Evolutionary conservation across 805 yeast species (phyloP).

Genomic region (Pichia occidentalis): DNA sequence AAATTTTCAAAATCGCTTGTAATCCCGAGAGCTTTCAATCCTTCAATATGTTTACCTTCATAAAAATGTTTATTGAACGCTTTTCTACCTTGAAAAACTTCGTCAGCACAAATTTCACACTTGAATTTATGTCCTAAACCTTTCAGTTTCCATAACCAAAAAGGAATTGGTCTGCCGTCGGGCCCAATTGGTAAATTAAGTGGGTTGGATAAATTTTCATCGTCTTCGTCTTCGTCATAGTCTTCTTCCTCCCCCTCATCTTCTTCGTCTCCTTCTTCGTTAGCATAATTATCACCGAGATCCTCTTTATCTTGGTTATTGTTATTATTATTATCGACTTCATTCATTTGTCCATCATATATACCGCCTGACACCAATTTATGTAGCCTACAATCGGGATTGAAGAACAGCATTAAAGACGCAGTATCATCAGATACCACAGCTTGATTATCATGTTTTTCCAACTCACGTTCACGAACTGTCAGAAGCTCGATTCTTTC

Average conservation of each 20-base stretch:
- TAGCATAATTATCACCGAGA: no score
- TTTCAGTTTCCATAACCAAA: conserved; percentile 85
- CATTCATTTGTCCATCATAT: no score
- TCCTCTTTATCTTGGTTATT: conserved; percentile 18
- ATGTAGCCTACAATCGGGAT: neutral
- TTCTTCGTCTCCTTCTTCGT: conserved; percentile 22
- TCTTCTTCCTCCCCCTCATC: conserved; percentile 19
- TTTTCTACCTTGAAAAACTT: conserved; percentile 63
- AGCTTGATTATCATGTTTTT: conserved; percentile 38
- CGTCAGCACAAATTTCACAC: conserved; percentile 87
- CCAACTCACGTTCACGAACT: conserved; percentile 54
- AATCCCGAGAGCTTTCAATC: conserved; percentile 70
- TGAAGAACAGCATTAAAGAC: conserved; percentile 21
- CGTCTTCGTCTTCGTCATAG: conserved; percentile 25
- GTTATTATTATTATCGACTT: conserved; percentile 22
- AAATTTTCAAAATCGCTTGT: conserved; percentile 41
- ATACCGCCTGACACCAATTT: no score
- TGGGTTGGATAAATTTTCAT: conserved; percentile 35
- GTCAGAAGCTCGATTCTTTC: conserved; percentile 66
- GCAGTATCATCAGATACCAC: conserved; percentile 2
- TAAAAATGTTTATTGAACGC: conserved; percentile 69
- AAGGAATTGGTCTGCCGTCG: conserved; percentile 90
- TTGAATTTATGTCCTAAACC: conserved; percentile 67
- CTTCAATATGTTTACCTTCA: conserved; percentile 64
- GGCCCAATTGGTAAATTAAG: conserved; percentile 70